Evolutionary conservation across 352 stramenopile genomes (phyloP), one percentile per base, ranked within the genome.

Genomic region (Phytophthora citrophthora): DNA sequence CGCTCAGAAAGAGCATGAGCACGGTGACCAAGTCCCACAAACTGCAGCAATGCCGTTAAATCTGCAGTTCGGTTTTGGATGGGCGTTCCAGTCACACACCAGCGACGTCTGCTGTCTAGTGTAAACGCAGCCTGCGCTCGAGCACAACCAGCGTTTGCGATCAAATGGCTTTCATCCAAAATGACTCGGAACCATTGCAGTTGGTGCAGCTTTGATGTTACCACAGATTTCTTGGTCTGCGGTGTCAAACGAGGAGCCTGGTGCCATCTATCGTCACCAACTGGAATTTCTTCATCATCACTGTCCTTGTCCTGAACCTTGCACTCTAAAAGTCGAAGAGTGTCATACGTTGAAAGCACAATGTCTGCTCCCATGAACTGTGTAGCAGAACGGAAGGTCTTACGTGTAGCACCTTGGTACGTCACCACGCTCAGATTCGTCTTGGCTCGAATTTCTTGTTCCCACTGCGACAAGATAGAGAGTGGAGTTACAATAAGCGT

Each of bases 11-110:
- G 72, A 57, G 85, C 68, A 26, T 90, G 86, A 2, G 81, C 64
- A 29, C 57, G 70, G n/a, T 61, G 58, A n/a, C 66, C 70, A 36
- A 96, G 68, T 1, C 83, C 83, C 18, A 98, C 51, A 68, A 98
- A 98, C 18, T 79, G 77, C 45, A 98, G 74, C 2, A 98, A 73
- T n/a, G 89, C 85, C 29, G 83, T 78, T 27, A 98, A 69, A 61
- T 98, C 91, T 44, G 90, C 82, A 13, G 82, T 76, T 48, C 82
- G 86, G 68, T 98, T 98, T 40, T 97, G 81, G 46, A 98, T 93
- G 1, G 91, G 90, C 13, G 91, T 98, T 10, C 92, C 91, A 3
- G 93, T 97, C 6, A 98, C 76, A 57, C 89, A 96, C 74, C 93
- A 95, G 6, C 90, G 87, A 3, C 84, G 75, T 54, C 81, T 79